phyloP scores from a whole-genome alignment of 2,329 filamentous ascomycete genomes.

The Chaetothyriales sp. region DNA sequence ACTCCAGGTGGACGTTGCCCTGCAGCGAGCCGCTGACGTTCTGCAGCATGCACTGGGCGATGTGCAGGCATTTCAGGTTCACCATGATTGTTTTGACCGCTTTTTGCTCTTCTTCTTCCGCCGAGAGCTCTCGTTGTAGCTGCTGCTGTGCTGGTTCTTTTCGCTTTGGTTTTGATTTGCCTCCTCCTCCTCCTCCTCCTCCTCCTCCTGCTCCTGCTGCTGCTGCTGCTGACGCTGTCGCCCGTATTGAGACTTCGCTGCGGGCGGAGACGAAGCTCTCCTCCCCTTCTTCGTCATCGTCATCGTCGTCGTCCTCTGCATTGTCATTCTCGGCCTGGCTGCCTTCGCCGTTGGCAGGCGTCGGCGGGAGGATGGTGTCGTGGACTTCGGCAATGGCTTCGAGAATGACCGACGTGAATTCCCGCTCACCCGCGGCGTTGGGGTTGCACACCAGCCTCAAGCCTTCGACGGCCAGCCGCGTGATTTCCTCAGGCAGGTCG shows the following conservation, averaged over 20 bases:
- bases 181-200: slow-evolving; percentile 3
- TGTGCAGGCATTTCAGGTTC: slow-evolving; percentile 96
- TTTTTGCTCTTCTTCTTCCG: slow-evolving; percentile 43
- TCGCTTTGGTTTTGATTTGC: neutral
- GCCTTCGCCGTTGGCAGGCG: slow-evolving; percentile 25
- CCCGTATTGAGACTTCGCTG: slow-evolving; percentile 53
- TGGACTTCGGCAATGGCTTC: slow-evolving; percentile 95
- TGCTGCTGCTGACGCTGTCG: slow-evolving; percentile 9
- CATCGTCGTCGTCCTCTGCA: slow-evolving; percentile 4
- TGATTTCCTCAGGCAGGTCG: slow-evolving; percentile 81
- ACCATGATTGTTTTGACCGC: slow-evolving; percentile 83
- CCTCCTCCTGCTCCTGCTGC: slow-evolving; percentile 17
- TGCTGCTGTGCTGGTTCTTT: too few relatives aligned
- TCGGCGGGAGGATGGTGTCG: slow-evolving; percentile 57
- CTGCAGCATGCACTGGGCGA: slow-evolving; percentile 92
- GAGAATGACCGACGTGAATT: slow-evolving; percentile 45
- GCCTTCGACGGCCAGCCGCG: slow-evolving; percentile 70
- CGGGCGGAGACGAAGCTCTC: slow-evolving; percentile 89
- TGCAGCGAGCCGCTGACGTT: slow-evolving; percentile 81
- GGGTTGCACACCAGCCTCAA: slow-evolving; percentile 67
- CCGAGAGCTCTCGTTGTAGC: slow-evolving; percentile 1
- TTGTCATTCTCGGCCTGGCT: slow-evolving; percentile 60
- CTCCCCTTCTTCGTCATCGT: slow-evolving; percentile 49
- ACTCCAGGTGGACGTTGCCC: slow-evolving; percentile 77
- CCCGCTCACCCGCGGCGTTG: slow-evolving; percentile 33